Evolutionary conservation across 108 stramenopile genomes (phyloP), one percentile per base, ranked within the genome.

Genomic region (Cafeteria roenbergensis): DNA sequence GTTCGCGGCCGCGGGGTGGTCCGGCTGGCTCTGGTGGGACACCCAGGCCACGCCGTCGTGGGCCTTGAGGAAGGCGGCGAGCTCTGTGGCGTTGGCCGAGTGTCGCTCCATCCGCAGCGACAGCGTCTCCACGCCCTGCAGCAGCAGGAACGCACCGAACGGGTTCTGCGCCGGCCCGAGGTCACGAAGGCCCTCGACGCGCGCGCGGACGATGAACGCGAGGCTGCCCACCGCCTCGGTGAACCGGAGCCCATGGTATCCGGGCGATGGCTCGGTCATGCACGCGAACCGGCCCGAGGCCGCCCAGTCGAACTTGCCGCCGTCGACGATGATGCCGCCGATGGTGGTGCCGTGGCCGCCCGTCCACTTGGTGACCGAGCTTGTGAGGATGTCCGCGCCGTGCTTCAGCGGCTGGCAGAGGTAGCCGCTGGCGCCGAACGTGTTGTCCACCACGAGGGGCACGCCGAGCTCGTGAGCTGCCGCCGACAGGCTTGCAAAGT

Each of bases 51-150:
- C 88, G 32, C 78, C 74, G 14, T 80, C 77, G 74, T 88, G 86
- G 0, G 55, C 61, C 56, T 79, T 37, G 55, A 93, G 77, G 60
- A 76, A 84, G 54, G 67, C 53, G 24, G 92, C 92, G 0, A 93
- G 76, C 64, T 76, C 80, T 22, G 82, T 55, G 50, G 87, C 72
- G 64, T 93, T 93, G 55, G 87, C 86, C 53, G 82, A 88, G 65
- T 89, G 88, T 12, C 86, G 75, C 63, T 93, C 86, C 78, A 86
- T 83, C 34, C 92, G 80, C 51, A 90, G 73, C 29, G 71, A 63
- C 26, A 93, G 71, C 20, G 92, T 93, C 67, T 93, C 92, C 37
- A 93, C 78, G 25, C 92, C 92, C 69, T 90, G 88, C 26, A 88
- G 56, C 34, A 88, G 66, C 69, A 83, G 78, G 82, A 85, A 92